Conservation (phyloP, 2,329 filamentous ascomycete species). For the Apiospora pterosperma region DNA sequence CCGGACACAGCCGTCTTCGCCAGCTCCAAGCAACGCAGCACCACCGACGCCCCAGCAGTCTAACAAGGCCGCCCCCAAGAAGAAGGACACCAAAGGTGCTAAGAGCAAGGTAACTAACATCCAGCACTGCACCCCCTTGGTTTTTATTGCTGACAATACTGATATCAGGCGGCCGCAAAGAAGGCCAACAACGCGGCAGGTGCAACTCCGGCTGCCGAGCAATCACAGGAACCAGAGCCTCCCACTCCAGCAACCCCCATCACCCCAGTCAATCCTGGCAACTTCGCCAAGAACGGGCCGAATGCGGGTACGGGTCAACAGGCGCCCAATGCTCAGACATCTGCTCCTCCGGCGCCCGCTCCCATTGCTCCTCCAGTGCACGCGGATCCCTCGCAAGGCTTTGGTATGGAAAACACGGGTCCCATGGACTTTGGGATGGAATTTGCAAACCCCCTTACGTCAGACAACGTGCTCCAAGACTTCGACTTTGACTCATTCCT, state of each 20-base stretch:
- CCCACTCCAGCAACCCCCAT: conserved; percentile 63
- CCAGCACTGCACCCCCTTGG: background rate
- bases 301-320: conserved; percentile 34
- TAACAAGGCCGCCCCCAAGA: conserved; percentile 73
- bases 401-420: conserved; percentile 41
- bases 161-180: conserved; percentile 53
- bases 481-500: conserved; percentile 8
- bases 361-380: conserved; percentile 42
- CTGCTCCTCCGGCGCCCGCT: conserved; percentile 37
- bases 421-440: conserved; percentile 47
- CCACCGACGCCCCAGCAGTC: conserved; percentile 74
- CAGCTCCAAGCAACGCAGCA: conserved; percentile 60
- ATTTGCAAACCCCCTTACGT: conserved; percentile 41
- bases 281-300: conserved; percentile 47
- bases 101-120: conserved; percentile 62
- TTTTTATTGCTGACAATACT: conserved; percentile 24
- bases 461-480: conserved; percentile 42
- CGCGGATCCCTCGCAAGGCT: conserved; percentile 45
- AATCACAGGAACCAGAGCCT: conserved; percentile 52
- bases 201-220: conserved; percentile 56
- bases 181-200: conserved; percentile 56
- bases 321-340: conserved; percentile 40
- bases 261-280: conserved; percentile 51
- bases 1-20: conserved; percentile 57
- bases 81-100: conserved; percentile 65